These are phyloP conservation scores for Pseudotsuga menziesii DNA, from an alignment of 75 land plant species.

Conservation along the genomic window DNA sequence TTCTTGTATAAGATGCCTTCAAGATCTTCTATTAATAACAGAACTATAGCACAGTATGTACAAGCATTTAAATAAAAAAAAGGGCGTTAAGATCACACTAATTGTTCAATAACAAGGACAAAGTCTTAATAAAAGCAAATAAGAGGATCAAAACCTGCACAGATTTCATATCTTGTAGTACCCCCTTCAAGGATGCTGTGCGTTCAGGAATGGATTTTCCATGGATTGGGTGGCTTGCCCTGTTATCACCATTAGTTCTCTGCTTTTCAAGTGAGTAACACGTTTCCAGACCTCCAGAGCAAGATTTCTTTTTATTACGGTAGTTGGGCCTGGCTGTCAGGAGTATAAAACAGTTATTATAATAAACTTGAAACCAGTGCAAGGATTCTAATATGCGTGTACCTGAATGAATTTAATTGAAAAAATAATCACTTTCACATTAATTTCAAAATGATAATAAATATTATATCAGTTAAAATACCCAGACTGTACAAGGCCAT, in stretches of 20 bases:
- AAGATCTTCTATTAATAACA: background rate
- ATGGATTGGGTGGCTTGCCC: constrained; percentile 10
- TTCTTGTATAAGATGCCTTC: background rate
- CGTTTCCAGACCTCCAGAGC: background rate
- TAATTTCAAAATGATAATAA: background rate
- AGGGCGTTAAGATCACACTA: background rate
- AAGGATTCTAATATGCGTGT: background rate
- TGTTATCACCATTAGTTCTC: background rate
- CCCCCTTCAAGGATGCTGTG: constrained; percentile 53
- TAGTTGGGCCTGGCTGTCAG: constrained; percentile 84
- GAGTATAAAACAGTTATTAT: background rate
- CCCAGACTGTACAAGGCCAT: too few species aligned
- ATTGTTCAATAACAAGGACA: background rate
- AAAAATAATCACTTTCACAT: background rate
- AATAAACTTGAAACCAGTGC: constrained; percentile 1
- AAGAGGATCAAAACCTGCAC: constrained; percentile 50
- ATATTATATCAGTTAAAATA: too few species aligned
- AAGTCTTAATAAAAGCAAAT: background rate
- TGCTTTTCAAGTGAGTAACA: constrained; percentile 7
- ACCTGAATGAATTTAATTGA: background rate
- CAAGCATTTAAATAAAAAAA: too few species aligned
- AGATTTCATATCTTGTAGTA: constrained; percentile 59
- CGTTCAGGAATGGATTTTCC: constrained; percentile 25
- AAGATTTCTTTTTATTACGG: constrained; percentile 29
- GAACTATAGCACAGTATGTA: too few species aligned